Evolutionary conservation across 306 rosid species (phyloP).

Genomic region (Lathyrus oleraceus): DNA sequence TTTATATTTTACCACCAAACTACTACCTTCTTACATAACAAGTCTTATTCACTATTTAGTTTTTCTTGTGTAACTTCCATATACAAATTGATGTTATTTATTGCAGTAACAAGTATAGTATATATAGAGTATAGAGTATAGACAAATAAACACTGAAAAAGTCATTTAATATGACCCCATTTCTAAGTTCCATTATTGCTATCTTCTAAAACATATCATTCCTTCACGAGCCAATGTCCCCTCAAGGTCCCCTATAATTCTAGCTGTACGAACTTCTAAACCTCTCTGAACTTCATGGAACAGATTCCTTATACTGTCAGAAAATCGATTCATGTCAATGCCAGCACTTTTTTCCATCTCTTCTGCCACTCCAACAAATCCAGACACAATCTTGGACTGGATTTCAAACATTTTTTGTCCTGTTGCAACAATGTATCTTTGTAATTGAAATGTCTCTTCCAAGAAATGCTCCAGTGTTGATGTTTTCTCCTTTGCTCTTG

Average conservation of each 20-base stretch:
- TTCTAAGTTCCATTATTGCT: slow-evolving; percentile 19
- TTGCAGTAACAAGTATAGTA: slow-evolving; percentile 13
- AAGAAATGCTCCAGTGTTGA: slow-evolving; percentile 67
- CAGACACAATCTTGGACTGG: slow-evolving; percentile 63
- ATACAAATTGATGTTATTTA: slow-evolving; percentile 48
- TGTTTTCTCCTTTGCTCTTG: slow-evolving; percentile 68
- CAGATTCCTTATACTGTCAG: slow-evolving; percentile 60
- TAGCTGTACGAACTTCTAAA: slow-evolving; percentile 75
- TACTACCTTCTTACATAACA: not conserved
- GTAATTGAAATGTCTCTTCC: slow-evolving; percentile 87
- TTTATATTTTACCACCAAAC: not conserved
- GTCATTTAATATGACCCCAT: not conserved
- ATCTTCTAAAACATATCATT: slow-evolving; percentile 72
- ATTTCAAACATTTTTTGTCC: slow-evolving; percentile 80
- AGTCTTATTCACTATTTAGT: not conserved
- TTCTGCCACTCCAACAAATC: slow-evolving; percentile 62
- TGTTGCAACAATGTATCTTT: slow-evolving; percentile 85
- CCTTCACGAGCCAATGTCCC: slow-evolving; percentile 95
- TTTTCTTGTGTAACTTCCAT: slow-evolving; percentile 33
- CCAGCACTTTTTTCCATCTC: slow-evolving; percentile 67
- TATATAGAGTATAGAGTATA: slow-evolving; percentile 32
- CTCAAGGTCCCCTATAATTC: slow-evolving; percentile 90
- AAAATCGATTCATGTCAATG: slow-evolving; percentile 75
- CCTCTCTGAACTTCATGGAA: slow-evolving; percentile 93
- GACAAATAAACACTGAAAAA: slow-evolving; percentile 34